phyloP scores from a whole-genome alignment of 306 rosid species.

The Alnus rubra region DNA sequence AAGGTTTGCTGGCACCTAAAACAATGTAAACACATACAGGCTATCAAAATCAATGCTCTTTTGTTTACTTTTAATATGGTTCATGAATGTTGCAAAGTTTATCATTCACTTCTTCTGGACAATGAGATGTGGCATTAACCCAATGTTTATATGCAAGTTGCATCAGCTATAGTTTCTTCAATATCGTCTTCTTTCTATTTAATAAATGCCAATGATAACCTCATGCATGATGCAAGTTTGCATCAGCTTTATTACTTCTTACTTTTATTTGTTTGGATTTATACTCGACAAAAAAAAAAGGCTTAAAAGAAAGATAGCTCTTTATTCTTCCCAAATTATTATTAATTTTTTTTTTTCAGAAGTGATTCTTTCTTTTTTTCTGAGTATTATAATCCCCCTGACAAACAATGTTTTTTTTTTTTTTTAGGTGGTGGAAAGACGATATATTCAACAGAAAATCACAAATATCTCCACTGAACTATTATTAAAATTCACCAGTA shows the following conservation, averaged over 20 bases:
- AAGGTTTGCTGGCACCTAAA: conserved; percentile 80
- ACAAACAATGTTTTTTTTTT: no score
- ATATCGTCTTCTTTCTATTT: no score
- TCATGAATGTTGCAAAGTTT: not conserved
- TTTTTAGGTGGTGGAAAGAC: no score
- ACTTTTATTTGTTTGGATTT: not conserved
- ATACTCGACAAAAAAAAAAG: not conserved
- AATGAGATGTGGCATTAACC: not conserved
- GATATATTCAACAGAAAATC: no score
- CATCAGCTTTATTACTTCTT: not conserved
- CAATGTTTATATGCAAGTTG: not conserved
- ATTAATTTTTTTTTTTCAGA: not conserved
- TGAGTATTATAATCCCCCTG: no score
- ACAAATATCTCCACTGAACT: no score
- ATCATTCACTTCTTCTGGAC: not conserved
- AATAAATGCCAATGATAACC: no score
- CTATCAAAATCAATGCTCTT: conserved; percentile 19
- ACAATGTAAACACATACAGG: conserved; percentile 17
- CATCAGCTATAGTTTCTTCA: not conserved
- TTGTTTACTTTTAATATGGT: not conserved
- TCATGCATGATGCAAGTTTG: no score
- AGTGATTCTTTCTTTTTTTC: not conserved
- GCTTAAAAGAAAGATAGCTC: not conserved
- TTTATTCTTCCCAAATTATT: not conserved
- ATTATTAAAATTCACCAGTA: no score